Percentiles rank a stretch among this genome's conserved stretches.
phyloP scores from a whole-genome alignment of 495 filamentous ascomycete genomes.

The Penicillium canariense region DNA sequence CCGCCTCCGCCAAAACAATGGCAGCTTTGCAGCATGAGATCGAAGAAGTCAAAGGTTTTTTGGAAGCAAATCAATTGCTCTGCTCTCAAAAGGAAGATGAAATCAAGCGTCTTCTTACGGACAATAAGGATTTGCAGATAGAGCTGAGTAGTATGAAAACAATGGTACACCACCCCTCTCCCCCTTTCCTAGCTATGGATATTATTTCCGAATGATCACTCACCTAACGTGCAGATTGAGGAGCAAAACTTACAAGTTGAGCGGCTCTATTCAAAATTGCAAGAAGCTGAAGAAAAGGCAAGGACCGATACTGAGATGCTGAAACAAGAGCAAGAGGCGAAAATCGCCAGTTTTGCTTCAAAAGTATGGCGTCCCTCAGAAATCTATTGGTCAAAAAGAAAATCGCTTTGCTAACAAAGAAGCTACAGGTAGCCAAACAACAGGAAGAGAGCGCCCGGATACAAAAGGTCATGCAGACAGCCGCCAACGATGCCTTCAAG shows the following conservation, averaged over 20 bases:
- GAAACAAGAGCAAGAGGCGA: constrained; percentile 14
- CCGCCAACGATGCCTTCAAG: constrained; percentile 24
- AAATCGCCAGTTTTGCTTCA: constrained; percentile 15
- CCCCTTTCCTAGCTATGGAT: too few relatives aligned
- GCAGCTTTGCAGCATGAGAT: constrained; percentile 22
- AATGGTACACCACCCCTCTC: constrained; percentile 24
- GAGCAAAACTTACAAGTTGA: constrained; percentile 23
- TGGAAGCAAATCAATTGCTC: constrained; percentile 19
- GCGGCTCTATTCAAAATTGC: constrained; percentile 19
- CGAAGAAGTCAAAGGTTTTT: constrained; percentile 3
- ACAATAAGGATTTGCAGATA: constrained; percentile 18
- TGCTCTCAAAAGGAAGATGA: constrained; percentile 28
- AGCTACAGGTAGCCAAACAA: constrained; percentile 21
- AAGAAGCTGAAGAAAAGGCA: constrained; percentile 22
- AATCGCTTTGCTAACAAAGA: background rate
- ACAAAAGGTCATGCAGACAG: constrained; percentile 26
- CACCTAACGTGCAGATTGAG: constrained; percentile 20
- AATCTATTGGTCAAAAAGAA: background rate
- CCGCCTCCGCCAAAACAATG: constrained; percentile 9
- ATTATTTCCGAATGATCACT: background rate
- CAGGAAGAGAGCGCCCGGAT: constrained; percentile 27
- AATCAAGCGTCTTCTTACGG: constrained; percentile 21
- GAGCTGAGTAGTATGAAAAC: constrained; percentile 23
- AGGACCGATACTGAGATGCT: constrained; percentile 20
- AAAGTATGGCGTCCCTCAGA: constrained; percentile 23